Evolutionary conservation across 2,329 filamentous ascomycete genomes (phyloP), one percentile per base, ranked within the genome.

Genomic region (Cladosporium sp.): DNA sequence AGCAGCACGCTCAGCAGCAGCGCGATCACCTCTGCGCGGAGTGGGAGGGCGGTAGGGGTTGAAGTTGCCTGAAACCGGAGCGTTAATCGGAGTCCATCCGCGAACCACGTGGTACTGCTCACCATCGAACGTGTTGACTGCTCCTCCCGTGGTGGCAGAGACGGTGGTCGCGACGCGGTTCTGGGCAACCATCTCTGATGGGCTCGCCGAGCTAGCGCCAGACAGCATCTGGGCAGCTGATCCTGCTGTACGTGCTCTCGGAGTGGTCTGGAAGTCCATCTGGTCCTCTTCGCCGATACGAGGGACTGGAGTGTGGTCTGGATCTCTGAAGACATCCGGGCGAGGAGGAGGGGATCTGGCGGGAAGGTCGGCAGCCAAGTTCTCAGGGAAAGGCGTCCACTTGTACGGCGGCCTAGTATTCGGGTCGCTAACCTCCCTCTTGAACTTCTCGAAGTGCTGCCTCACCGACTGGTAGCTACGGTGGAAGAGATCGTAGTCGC

Each of bases 381-480:
- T 48, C 5, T 32, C 27, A 7, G 24, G 38, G 37, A 12, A 41
- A 18, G 29, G 24, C 4, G 11, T 22, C 37, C 45, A 41, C 7
- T 15, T 24, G 18, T 32, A 34, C 12, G 45, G 37, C 37, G 24
- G 29, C 15, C n/a, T 4, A 3, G 3, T 9, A 2, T 30, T 9
- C 6, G 5, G 8, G 7, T 34, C n/a, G 24, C 19, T 34, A 18
- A 41, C 27, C 11, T 3, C n/a, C 13, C 17, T 18, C 37, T 41
- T 48, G 37, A 41, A 38, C 9, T 20, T 20, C 27, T 48, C 45
- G 4, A 40, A 19, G 4, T 48, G 45, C 24, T 48, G 45, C n/a
- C 37, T 22, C 4, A 48, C 37, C 2, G 45, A 40, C 29, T 48
- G 36, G 24, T 41, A 48, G 1, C 36, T 32, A 8, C 45, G 45